Base-by-base conservation (phyloP, 2,329 filamentous ascomycete genomes). In the Aspergillus jensenii region DNA sequence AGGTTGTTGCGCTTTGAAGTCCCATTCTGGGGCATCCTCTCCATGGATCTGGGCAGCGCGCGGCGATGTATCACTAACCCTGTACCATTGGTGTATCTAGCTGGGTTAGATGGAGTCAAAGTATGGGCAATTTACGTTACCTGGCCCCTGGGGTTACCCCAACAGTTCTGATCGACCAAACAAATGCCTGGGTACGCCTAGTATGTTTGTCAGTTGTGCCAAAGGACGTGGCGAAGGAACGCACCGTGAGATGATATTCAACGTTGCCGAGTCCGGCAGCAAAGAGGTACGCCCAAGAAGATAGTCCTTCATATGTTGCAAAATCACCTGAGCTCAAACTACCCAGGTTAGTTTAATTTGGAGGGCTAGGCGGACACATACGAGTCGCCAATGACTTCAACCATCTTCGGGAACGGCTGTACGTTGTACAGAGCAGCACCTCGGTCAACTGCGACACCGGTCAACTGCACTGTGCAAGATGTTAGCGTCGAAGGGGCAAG, bases 221-320 rank as follows among this genome's bases (percentile, higher is more conserved):
- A n/a, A 7, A 21, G 27, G 3, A 9, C 15, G 15, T 1, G 12
- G 4, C 3, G 8, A 5, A 2, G 15, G 15, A 21, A 56, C 65
- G 48, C 12, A 70, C 68, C 0, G 82, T 85, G 35, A 87, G 78
- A 19, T 77, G 79, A 64, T 82, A 86, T 63, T 87, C 84, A 3
- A 81, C 82, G 41, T 84, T 78, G 5, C 84, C 85, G 1, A 87
- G 69, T 0, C 84, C 84, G 4, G 81, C 81, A 2, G 78, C 80
- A n/a, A 85, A 78, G 11, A 79, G 79, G 68, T 82, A 86, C 1
- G 80, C 78, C 67, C 82, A 87, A 21, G 81, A 81, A 0, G 81
- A 82, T 5, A 87, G 68, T 0, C 81, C 79, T 70, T 87, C 84
- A 55, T 85, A 84, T 2, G 81, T 82, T 17, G 77, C 80, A 61